These are phyloP conservation scores for Rhynchosporium graminicola DNA, from an alignment of 2,329 filamentous ascomycete species.

Conservation along the genomic window DNA sequence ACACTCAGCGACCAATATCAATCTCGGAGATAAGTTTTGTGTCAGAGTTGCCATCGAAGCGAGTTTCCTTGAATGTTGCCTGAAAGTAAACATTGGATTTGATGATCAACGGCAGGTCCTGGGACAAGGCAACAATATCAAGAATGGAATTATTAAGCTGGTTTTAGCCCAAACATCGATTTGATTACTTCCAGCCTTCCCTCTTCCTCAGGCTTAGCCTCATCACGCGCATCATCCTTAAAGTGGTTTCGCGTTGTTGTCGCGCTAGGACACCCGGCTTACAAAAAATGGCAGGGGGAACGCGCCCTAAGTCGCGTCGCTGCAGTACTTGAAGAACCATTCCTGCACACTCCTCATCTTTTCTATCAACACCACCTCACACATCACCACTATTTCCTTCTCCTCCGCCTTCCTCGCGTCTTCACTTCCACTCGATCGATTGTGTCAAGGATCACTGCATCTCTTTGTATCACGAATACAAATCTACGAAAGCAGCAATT, in stretches of 20 bases:
- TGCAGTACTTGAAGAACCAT: slow-evolving; percentile 24
- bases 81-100: no score
- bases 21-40: no score
- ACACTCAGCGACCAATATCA: no score
- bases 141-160: no score
- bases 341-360: slow-evolving; percentile 15
- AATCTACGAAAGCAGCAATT: slow-evolving; percentile 22
- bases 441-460: slow-evolving; percentile 21
- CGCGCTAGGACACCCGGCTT: slow-evolving; percentile 26
- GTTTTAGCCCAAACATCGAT: no score
- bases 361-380: slow-evolving; percentile 20
- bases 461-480: slow-evolving; percentile 19
- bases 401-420: slow-evolving; percentile 20
- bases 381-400: slow-evolving; percentile 20
- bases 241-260: slow-evolving; percentile 35
- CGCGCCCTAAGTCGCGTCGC: slow-evolving; percentile 30
- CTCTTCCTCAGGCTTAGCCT: slow-evolving; percentile 5
- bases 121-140: no score
- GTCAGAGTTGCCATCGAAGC: no score
- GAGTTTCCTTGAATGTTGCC: no score
- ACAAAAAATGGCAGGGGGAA: slow-evolving; percentile 23
- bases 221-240: slow-evolving; percentile 21
- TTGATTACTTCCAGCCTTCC: not conserved
- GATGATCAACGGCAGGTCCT: no score
- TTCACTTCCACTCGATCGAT: slow-evolving; percentile 18